Evolutionary conservation across 148 eudicot species (phyloP), one percentile per base, ranked within the genome.

Genomic region (Cornus suecica): DNA sequence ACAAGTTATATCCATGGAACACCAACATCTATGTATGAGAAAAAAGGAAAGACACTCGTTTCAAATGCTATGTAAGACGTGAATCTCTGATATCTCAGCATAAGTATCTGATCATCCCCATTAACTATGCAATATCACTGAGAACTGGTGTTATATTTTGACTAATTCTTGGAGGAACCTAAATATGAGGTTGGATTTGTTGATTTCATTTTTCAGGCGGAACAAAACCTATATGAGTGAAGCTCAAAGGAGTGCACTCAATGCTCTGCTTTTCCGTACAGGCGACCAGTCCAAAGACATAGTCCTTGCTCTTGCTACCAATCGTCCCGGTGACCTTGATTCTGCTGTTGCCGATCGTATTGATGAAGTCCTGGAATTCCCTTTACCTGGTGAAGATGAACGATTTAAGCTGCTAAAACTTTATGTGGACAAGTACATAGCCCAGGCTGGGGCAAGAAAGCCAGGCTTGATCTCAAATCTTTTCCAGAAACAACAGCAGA

Each of bases 241-340:
- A 91, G 97, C 99, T 77, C 99, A 96, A 75, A 86, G 99, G 80
- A 96, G 99, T 81, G 98, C 99, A 31, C 93, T 93, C 71, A 93
- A 96, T 65, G 99, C 99, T 22, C 97, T 96, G 41, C 88, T 96
- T 62, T 93, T 90, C 76, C 93, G 99, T 34, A 96, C 99, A 0
- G 99, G 99, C 72, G 99, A 96, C 81, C 99, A 96, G 73, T 96
- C 99, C 20, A 96, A 93, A 85, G 99, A 96, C 76, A 91, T 96
- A 64, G 99, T 95, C 61, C 94, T 95, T 20, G 98, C 97, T 41
- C 92, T 93, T 15, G 99, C 99, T 20, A 96, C 99, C 10, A 96
- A 96, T 81, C 93, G 99, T 10, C 99, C 99, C 1, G 97, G 97
- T 14, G 99, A 96, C 84, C 97, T 96, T 61, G 99, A 96, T 83